Conservation (phyloP, 257 asterid genomes). For the Forsythia viridissima region DNA sequence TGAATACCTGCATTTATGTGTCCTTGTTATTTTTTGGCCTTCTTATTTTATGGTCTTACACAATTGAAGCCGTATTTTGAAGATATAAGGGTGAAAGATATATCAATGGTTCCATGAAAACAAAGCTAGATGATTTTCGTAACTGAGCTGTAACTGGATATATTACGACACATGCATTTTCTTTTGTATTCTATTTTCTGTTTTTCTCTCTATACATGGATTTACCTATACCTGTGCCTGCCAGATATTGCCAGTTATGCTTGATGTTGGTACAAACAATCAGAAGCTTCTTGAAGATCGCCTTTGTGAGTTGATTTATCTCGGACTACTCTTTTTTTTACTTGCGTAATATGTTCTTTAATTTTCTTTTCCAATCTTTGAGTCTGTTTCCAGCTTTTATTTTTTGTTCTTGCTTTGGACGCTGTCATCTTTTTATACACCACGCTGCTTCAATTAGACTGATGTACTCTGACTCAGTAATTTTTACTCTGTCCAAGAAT, state of each 20-base stretch:
- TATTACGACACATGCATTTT: slow-evolving; percentile 1
- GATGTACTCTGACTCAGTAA: not conserved
- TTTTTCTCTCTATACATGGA: slow-evolving; percentile 8
- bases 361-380: slow-evolving; percentile 18
- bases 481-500: slow-evolving; percentile 18
- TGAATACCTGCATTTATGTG: not conserved
- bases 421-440: not conserved
- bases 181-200: not conserved
- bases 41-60: not conserved
- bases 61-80: not conserved
- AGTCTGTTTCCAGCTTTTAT: slow-evolving; percentile 16
- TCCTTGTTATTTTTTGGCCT: not conserved
- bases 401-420: slow-evolving; percentile 20
- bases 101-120: slow-evolving; percentile 5
- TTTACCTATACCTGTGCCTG: slow-evolving; percentile 22
- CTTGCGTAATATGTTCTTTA: slow-evolving; percentile 6
- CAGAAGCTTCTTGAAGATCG: slow-evolving; percentile 84
- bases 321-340: slow-evolving; percentile 8
- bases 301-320: slow-evolving; percentile 78
- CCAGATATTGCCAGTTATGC: slow-evolving; percentile 98
- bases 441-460: slow-evolving; percentile 4
- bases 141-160: not conserved
- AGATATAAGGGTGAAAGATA: slow-evolving; percentile 1
- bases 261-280: slow-evolving; percentile 97
- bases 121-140: slow-evolving; percentile 19